Base-by-base conservation (phyloP, 225 moss, liverwort and hornwort genomes). In the Neckera pumila region DNA sequence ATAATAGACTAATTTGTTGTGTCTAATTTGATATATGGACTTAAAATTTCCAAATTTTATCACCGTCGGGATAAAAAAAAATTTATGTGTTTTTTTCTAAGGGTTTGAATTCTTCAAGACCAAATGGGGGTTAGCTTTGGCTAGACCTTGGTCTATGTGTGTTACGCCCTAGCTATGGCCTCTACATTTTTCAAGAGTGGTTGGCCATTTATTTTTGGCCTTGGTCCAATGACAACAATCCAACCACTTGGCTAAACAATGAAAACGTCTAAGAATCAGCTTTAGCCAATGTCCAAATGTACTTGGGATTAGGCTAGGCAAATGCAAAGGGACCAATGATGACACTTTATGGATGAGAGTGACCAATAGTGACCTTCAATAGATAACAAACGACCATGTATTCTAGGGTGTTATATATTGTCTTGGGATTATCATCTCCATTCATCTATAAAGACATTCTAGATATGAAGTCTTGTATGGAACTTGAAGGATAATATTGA, bases 401-500 rank as follows among this genome's bases (percentile, higher is more conserved):
- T 71, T 2, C 1, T 9, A 17, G 0, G 3, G 3, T 42, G 4
- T 16, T 27, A 43, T 6, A 27, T 27, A 27, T 2, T 1, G 2
- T 42, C 0, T 71, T 8, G 5, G 3, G 1, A 3, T 0, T 26
- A 42, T 42, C 3, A 3, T 5, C 12, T 66, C 1, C 0, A 0
- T 36, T 66, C 0, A 11, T 66, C 0, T 70, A 0, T 9, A 0
- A 26, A 0, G 14, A 16, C 5, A 42, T 15, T 1, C 0, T 15
- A 15, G 5, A 71, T 42, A 27, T 26, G 9, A 42, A 42, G 9
- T 15, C 9, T 40, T 14, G 8, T 26, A 2, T 42, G 3, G 27
- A 27, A 16, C 5, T 71, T 71, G 16, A 69, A 70, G 8, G 14
- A 69, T 69, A 22, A 67, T 40, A 23, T 43, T 43, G 9, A 70